Evolutionary conservation across 2,329 filamentous ascomycete species (phyloP).

Genomic region (Phoma sp.): DNA sequence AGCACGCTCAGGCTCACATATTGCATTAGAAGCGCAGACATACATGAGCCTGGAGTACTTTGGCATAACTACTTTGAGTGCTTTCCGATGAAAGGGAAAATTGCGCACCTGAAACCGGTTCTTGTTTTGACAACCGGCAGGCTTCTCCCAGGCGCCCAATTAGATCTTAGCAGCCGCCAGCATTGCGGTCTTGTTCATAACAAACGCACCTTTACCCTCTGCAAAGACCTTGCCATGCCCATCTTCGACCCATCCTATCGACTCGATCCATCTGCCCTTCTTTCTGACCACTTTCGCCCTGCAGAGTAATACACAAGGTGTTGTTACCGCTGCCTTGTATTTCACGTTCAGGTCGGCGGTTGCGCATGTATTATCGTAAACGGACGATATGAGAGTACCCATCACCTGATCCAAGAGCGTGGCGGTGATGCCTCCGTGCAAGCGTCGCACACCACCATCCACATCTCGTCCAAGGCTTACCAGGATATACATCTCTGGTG

Average conservation of each 20-base stretch:
- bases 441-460: slow-evolving; percentile 26
- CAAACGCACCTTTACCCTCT: slow-evolving; percentile 27
- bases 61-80: no score
- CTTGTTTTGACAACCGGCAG: no score
- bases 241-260: slow-evolving; percentile 32
- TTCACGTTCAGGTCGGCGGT: slow-evolving; percentile 34
- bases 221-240: slow-evolving; percentile 33
- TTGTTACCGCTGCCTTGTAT: slow-evolving; percentile 32
- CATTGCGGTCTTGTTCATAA: slow-evolving; percentile 21
- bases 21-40: no score
- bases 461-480: slow-evolving; percentile 29
- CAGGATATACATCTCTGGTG: slow-evolving; percentile 28
- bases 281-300: slow-evolving; percentile 30
- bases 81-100: no score
- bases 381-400: slow-evolving; percentile 25
- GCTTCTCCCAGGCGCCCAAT: no score
- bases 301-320: slow-evolving; percentile 29
- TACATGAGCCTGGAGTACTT: no score
- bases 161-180: not conserved
- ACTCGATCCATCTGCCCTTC: slow-evolving; percentile 32
- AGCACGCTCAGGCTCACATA: no score
- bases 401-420: slow-evolving; percentile 38
- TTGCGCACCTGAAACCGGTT: no score
- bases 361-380: slow-evolving; percentile 21
- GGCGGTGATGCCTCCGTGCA: slow-evolving; percentile 37